A percentile compares a stretch with the other conserved stretches of the same genome.
Evolutionary conservation across 2,329 filamentous ascomycete genomes (phyloP).

Genomic region (Dothistroma septosporum): DNA sequence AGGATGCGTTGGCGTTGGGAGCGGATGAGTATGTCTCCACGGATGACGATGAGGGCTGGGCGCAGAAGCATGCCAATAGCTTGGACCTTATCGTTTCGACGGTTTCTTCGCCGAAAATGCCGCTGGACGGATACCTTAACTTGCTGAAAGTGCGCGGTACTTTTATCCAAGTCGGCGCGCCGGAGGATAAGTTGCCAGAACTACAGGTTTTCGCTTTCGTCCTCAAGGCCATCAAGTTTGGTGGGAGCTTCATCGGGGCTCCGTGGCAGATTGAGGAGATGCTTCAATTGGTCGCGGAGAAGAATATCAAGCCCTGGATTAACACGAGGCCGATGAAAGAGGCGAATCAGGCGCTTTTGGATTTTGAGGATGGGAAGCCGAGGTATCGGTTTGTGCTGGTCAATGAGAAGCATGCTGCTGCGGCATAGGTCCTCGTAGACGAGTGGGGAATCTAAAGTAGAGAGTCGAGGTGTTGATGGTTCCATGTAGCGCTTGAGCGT

Average conservation of each 20-base stretch:
- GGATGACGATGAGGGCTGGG: slow-evolving; percentile 56
- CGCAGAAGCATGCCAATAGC: slow-evolving; percentile 47
- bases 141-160: slow-evolving; percentile 58
- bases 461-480: too few species aligned
- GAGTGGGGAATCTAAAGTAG: not conserved
- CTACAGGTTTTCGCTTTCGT: slow-evolving; percentile 58
- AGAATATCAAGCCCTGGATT: slow-evolving; percentile 58
- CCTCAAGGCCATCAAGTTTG: slow-evolving; percentile 47
- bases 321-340: slow-evolving; percentile 57
- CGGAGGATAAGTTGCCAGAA: slow-evolving; percentile 53
- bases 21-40: slow-evolving; percentile 57
- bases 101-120: slow-evolving; percentile 58
- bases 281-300: slow-evolving; percentile 56
- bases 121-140: slow-evolving; percentile 56
- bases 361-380: slow-evolving; percentile 54
- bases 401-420: slow-evolving; percentile 27
- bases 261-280: slow-evolving; percentile 58
- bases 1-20: slow-evolving; percentile 58
- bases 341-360: slow-evolving; percentile 55
- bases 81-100: slow-evolving; percentile 59
- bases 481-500: too few species aligned
- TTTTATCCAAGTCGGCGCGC: slow-evolving; percentile 63
- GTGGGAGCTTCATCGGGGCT: slow-evolving; percentile 46
- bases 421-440: not conserved
- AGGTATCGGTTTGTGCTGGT: slow-evolving; percentile 36